These are phyloP conservation scores for Brassica napus DNA, from an alignment of 345 rosid species.

Conservation along the genomic window DNA sequence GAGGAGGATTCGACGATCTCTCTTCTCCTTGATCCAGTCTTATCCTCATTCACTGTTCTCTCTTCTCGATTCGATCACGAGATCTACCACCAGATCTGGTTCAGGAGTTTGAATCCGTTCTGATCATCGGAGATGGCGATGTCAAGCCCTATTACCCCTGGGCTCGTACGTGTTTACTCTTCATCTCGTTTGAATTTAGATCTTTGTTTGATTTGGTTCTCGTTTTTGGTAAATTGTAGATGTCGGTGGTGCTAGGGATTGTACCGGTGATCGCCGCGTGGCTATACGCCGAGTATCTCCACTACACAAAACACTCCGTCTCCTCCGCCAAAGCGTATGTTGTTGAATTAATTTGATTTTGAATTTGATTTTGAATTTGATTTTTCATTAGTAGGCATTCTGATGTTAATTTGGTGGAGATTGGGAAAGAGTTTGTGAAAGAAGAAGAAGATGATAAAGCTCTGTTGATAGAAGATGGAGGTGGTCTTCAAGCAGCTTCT, in stretches of 20 bases:
- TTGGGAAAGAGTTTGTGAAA: constrained; percentile 53
- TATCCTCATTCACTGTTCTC: background rate
- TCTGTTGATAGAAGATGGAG: constrained; percentile 75
- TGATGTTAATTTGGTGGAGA: constrained; percentile 71
- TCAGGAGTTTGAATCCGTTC: constrained; percentile 14
- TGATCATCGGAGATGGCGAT: constrained; percentile 47
- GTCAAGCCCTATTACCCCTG: constrained; percentile 61
- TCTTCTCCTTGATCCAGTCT: background rate
- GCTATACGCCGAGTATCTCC: constrained; percentile 82
- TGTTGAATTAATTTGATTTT: background rate
- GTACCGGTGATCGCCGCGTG: constrained; percentile 68
- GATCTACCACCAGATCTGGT: constrained; percentile 34
- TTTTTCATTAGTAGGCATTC: constrained; percentile 66
- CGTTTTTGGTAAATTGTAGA: constrained; percentile 44
- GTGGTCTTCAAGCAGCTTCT: constrained; percentile 76
- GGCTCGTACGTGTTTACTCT: constrained; percentile 56
- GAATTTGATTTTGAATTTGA: background rate
- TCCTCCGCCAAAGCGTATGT: constrained; percentile 67
- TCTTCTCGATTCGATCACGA: background rate
- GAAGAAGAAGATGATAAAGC: constrained; percentile 82
- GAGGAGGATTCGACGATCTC: background rate
- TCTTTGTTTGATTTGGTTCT: constrained; percentile 16
- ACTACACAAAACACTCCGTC: constrained; percentile 53
- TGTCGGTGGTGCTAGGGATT: constrained; percentile 72
- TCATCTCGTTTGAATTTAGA: constrained; percentile 1